Evolutionary conservation across 345 rosid species (phyloP).

Genomic region (Moricandia arvensis): DNA sequence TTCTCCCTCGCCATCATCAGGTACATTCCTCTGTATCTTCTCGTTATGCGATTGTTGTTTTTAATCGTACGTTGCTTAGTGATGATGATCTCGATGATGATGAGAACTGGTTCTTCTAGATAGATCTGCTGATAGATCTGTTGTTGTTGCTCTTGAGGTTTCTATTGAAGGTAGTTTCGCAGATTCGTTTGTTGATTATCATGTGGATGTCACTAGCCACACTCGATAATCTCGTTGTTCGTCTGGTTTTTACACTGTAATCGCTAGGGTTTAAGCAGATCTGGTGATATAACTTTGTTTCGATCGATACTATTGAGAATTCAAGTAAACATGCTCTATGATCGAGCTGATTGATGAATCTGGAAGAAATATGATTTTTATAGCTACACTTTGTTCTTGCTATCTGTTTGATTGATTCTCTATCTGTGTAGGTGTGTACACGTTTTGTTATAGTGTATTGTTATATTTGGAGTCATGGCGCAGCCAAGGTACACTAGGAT

Average conservation of each 20-base stretch:
- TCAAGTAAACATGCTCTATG: background rate
- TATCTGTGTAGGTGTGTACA: slow-evolving; percentile 21
- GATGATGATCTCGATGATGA: slow-evolving; percentile 25
- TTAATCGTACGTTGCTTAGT: background rate
- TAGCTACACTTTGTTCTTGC: no score
- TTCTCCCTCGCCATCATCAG: background rate
- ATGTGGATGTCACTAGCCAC: background rate
- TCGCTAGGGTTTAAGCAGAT: slow-evolving; percentile 20
- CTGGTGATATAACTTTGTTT: slow-evolving; percentile 1
- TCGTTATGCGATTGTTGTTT: background rate
- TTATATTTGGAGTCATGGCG: slow-evolving; percentile 53
- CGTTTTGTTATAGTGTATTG: background rate
- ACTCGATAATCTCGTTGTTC: background rate
- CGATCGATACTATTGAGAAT: background rate
- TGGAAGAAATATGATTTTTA: background rate
- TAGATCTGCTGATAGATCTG: slow-evolving; percentile 16
- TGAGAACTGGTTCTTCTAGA: background rate
- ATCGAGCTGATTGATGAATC: background rate
- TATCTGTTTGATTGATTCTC: background rate
- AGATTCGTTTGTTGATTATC: slow-evolving; percentile 4
- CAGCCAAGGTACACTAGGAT: slow-evolving; percentile 68
- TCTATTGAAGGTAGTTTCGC: background rate
- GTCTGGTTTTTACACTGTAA: background rate
- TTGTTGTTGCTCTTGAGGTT: background rate
- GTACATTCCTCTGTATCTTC: slow-evolving; percentile 13